phyloP scores from a whole-genome alignment of 768 basidiomycete genomes.

The Podaxis carcinomalis region DNA sequence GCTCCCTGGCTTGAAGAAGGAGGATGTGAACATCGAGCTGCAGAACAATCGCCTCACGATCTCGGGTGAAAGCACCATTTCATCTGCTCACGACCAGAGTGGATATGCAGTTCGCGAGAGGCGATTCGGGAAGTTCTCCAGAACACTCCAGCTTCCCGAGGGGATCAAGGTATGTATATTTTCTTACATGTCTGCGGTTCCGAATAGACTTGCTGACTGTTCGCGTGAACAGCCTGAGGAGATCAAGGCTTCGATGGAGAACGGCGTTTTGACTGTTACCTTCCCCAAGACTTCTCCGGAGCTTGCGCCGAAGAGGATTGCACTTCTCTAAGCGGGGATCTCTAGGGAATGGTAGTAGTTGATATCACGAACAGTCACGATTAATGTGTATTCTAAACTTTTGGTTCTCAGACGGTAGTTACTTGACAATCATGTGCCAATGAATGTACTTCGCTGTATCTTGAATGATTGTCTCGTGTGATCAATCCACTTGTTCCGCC shows the following conservation, averaged over 20 bases:
- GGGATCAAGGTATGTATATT: conserved; percentile 37
- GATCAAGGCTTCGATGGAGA: conserved; percentile 32
- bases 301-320: conserved; percentile 21
- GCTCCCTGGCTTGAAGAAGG: conserved; percentile 46
- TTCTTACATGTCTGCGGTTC: background rate
- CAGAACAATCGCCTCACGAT: conserved; percentile 40
- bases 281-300: conserved; percentile 41
- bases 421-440: too few species aligned
- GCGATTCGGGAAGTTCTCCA: conserved; percentile 33
- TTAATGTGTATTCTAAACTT: background rate
- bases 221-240: conserved; percentile 16
- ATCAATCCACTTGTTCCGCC: too few species aligned
- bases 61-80: conserved; percentile 36
- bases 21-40: conserved; percentile 45
- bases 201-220: conserved; percentile 2
- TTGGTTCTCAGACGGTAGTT: background rate
- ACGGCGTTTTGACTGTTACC: conserved; percentile 41
- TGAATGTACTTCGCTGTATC: too few species aligned
- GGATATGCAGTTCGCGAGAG: conserved; percentile 39
- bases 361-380: background rate
- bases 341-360: background rate
- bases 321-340: conserved; percentile 21
- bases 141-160: conserved; percentile 41
- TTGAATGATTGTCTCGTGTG: too few species aligned
- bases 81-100: conserved; percentile 24